Base-by-base conservation (phyloP, 805 yeast species). In the Ascoidea tarda region DNA sequence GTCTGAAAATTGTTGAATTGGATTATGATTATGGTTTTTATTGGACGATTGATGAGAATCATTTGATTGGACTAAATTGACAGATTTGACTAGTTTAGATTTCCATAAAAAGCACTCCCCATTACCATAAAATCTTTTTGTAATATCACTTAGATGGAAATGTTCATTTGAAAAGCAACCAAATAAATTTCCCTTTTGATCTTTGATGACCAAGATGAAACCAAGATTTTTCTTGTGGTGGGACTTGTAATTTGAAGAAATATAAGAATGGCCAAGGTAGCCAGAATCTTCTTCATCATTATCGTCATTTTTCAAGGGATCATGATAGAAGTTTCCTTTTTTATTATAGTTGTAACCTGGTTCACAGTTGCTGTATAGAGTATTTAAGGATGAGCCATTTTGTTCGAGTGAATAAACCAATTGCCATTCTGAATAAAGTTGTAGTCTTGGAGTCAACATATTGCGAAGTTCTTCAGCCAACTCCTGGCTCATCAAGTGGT, bases 31-130 rank as follows among this genome's bases (percentile, higher is more conserved):
- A 31, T 47, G 46, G 44, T 33, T 45, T 16, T 14, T 14, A 33
- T 32, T 33, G 6, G 48, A 16, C 6, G n/a, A n/a, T 6, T 38
- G 45, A 6, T 48, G 47, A 31, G 48, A 21, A 52, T 55, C 58
- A n/a, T 50, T 49, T n/a, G 59, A 48, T 16, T 55, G 48, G 33
- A 53, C 52, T 2, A 59, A 61, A 42, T 49, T 32, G 48, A 51
- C 38, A 60, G 54, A 56, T 60, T 58, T 58, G 66, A 64, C 51
- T 33, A 63, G 66, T 56, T 79, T 85, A n/a, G 77, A 62, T 58
- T 82, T 85, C 96, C 96, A 91, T 28, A 91, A 71, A 60, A 93
- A 90, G 62, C 98, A 89, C 65, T 91, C 96, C 0, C 97, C 96
- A 67, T 90, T 90, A 0, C 99, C 99, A 59, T 82, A 85, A 67